Percentiles rank a stretch among this genome's conserved stretches.
Evolutionary conservation across 2,329 filamentous ascomycete species (phyloP).

Genomic region (Alternaria sp.): DNA sequence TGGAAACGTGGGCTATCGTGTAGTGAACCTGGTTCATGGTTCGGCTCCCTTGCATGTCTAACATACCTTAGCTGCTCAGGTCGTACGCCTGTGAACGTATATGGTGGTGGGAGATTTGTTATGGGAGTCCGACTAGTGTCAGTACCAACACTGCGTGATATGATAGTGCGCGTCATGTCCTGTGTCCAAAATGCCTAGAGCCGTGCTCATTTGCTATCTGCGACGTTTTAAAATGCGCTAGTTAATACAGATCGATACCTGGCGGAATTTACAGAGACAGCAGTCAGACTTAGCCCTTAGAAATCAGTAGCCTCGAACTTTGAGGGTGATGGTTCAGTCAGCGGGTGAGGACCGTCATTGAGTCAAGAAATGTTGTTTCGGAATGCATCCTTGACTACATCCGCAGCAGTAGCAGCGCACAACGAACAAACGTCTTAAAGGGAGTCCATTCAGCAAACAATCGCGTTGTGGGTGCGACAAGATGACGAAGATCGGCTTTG

Average conservation of each 20-base stretch:
- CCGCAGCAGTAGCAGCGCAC: constrained; percentile 7
- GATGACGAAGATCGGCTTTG: constrained; percentile 28
- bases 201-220: not conserved
- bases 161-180: constrained; percentile 24
- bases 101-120: constrained; percentile 44
- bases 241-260: not conserved
- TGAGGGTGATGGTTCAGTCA: constrained; percentile 15
- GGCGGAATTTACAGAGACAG: not conserved
- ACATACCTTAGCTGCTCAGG: constrained; percentile 32
- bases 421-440: constrained; percentile 21
- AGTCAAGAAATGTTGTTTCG: constrained; percentile 31
- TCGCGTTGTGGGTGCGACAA: constrained; percentile 34
- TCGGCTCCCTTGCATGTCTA: constrained; percentile 26
- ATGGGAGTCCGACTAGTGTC: constrained; percentile 33
- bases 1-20: not conserved
- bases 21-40: not conserved
- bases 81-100: constrained; percentile 37
- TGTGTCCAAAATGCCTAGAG: not conserved
- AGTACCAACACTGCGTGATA: constrained; percentile 22
- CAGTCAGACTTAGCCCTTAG: not conserved
- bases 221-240: not conserved
- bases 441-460: constrained; percentile 18
- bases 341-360: constrained; percentile 28
- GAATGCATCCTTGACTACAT: constrained; percentile 31
- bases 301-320: constrained; percentile 10